These are phyloP conservation scores for Clonostachys sp. DNA, from an alignment of 2,329 filamentous ascomycete species.

Conservation along the genomic window DNA sequence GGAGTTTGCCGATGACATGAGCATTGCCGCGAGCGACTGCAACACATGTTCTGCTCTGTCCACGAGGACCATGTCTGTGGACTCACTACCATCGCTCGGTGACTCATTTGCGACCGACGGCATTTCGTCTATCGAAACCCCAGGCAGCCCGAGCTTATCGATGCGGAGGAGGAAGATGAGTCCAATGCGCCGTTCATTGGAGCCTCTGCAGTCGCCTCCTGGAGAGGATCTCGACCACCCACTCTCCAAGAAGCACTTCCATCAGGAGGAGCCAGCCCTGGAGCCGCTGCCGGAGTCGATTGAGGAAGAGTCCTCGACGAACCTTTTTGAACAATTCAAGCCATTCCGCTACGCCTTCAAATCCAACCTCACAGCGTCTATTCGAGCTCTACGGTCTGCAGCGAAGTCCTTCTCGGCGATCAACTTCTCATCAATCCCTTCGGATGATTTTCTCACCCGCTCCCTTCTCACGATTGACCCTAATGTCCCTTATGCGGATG, in stretches of 20 bases:
- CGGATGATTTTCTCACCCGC: constrained; percentile 62
- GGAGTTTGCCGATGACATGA: constrained; percentile 45
- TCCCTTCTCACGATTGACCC: constrained; percentile 66
- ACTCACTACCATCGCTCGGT: constrained; percentile 57
- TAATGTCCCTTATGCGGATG: constrained; percentile 62
- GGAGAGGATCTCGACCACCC: constrained; percentile 48
- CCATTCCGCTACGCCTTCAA: constrained; percentile 58
- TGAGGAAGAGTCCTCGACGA: constrained; percentile 11
- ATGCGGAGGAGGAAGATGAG: constrained; percentile 25
- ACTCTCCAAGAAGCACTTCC: constrained; percentile 24
- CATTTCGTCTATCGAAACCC: constrained; percentile 43
- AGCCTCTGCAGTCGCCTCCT: constrained; percentile 51
- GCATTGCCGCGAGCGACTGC: constrained; percentile 44
- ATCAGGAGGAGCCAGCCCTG: neutral
- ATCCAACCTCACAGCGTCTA: constrained; percentile 63
- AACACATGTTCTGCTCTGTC: constrained; percentile 47
- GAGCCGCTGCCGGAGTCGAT: neutral
- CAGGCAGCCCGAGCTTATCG: constrained; percentile 29
- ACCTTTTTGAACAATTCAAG: constrained; percentile 30
- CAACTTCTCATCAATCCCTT: constrained; percentile 58
- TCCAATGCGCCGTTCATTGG: constrained; percentile 41
- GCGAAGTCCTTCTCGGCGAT: constrained; percentile 60
- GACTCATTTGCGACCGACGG: constrained; percentile 48
- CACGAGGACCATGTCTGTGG: constrained; percentile 51
- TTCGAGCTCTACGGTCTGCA: constrained; percentile 59